Percentiles rank a stretch among this genome's conserved stretches.
These are phyloP conservation scores for Prunus fruticosa DNA, from an alignment of 306 rosid species.

Conservation along the genomic window DNA sequence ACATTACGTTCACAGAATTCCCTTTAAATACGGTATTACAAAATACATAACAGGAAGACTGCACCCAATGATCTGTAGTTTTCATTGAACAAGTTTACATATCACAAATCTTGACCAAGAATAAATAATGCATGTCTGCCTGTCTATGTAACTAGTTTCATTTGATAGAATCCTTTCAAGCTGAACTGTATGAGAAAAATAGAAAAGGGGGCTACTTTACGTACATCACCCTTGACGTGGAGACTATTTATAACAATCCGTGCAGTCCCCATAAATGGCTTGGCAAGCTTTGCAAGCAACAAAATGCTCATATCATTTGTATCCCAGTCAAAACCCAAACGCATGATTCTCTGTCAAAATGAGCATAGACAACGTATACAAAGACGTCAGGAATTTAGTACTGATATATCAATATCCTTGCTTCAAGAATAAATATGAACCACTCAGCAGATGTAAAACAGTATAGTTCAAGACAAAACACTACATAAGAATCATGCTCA, in stretches of 20 bases:
- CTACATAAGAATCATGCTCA: not conserved
- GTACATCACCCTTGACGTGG: slow-evolving; percentile 94
- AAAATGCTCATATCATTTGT: slow-evolving; percentile 87
- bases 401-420: no score
- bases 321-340: slow-evolving; percentile 90
- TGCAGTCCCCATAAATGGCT: slow-evolving; percentile 86
- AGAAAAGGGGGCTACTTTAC: slow-evolving; percentile 34
- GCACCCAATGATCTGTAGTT: no score
- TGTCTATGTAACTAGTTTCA: not conserved
- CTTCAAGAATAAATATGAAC: no score
- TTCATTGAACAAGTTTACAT: no score
- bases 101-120: not conserved
- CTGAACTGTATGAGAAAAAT: slow-evolving; percentile 2
- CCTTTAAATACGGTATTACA: no score
- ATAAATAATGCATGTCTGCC: not conserved
- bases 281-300: slow-evolving; percentile 84
- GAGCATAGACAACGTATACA: slow-evolving; percentile 23
- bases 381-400: slow-evolving; percentile 17
- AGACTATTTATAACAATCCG: slow-evolving; percentile 91
- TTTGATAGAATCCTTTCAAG: not conserved
- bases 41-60: no score
- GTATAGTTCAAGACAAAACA: not conserved
- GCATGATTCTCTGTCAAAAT: slow-evolving; percentile 65
- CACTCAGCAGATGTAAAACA: not conserved
- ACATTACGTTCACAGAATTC: no score